Base-by-base conservation (phyloP, 306 rosid species). In the Vigna angularis region DNA sequence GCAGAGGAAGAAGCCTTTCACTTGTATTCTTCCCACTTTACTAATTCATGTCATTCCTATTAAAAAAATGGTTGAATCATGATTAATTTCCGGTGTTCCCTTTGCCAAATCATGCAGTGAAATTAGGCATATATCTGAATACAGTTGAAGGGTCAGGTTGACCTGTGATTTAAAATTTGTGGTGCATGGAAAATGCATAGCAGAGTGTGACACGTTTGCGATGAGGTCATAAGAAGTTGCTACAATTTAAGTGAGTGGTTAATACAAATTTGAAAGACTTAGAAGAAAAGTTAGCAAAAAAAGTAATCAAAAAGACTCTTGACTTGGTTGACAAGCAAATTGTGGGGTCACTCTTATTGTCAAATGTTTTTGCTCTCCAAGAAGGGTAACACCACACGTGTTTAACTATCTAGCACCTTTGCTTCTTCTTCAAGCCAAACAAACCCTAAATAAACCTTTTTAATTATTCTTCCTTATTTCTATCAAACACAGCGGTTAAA, bases 261-360 rank as follows among this genome's bases (percentile, higher is more conserved):
- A 16, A 58, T 74, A 49, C 50, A 22, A 80, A 66, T 64, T 12
- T n/a, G 55, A 52, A 50, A 56, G 12, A 2, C 24, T 36, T 57
- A 12, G 44, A 32, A 12, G 45, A 36, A 66, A 45, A 63, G 83
- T 28, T 5, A 9, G 7, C 20, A 52, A 52, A 62, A 34, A 48
- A 13, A 38, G 14, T 24, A 48, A 70, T 71, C 4, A 58, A 58
- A 59, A 70, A 64, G 72, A 73, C 45, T 51, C 3, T 66, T 84
- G 67, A 42, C 96, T 91, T 87, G 83, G 82, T 79, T 74, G 74
- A 69, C 84, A 89, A 87, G 93, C 90, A 86, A 87, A 61, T 69
- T 49, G 74, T 0, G 63, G 62, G 82, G 81, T 73, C 88, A 75
- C 65, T 55, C 66, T 14, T 12, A 2, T 2, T 74, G 66, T 28